Evolutionary conservation across 1,284 basidiomycete genomes (phyloP).

Genomic region (Ustilago lituana): DNA sequence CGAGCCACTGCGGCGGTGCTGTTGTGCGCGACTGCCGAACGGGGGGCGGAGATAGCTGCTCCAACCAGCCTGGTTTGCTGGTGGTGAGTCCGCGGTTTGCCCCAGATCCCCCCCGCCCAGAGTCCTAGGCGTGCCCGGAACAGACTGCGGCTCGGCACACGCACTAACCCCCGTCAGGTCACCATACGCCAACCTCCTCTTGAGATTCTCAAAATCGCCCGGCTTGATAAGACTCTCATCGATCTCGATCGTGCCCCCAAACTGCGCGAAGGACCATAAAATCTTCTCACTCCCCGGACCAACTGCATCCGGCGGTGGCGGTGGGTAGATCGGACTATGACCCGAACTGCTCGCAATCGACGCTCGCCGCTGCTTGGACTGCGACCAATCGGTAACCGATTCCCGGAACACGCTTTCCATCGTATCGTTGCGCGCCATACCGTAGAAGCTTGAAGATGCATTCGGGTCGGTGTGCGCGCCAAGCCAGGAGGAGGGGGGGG

Average conservation of each 20-base stretch:
- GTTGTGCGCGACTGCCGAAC: constrained; percentile 13
- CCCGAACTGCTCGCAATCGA: constrained; percentile 11
- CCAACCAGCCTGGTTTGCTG: constrained; percentile 24
- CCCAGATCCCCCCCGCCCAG: constrained; percentile 60
- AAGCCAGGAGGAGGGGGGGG: constrained; percentile 15
- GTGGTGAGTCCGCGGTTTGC: constrained; percentile 29
- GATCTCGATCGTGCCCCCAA: constrained; percentile 76
- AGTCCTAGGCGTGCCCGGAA: constrained; percentile 43
- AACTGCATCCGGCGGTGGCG: constrained; percentile 24
- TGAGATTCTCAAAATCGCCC: constrained; percentile 68
- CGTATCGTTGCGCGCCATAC: constrained; percentile 63
- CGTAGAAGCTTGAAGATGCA: constrained; percentile 53
- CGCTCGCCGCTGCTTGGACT: constrained; percentile 20
- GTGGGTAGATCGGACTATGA: constrained; percentile 49
- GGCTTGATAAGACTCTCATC: constrained; percentile 69
- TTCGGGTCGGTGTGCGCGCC: constrained; percentile 4
- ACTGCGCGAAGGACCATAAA: constrained; percentile 86
- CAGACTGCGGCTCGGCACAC: constrained; percentile 22
- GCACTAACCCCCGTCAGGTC: constrained; percentile 56
- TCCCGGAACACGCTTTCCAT: constrained; percentile 67
- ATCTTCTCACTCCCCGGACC: constrained; percentile 74
- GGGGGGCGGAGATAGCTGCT: constrained; percentile 31
- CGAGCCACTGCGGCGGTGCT: constrained; percentile 70
- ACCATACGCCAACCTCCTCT: constrained; percentile 62
- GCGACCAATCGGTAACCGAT: constrained; percentile 59